phyloP scores from a whole-genome alignment of 495 filamentous ascomycete genomes.

The Xylaria cubensis region DNA sequence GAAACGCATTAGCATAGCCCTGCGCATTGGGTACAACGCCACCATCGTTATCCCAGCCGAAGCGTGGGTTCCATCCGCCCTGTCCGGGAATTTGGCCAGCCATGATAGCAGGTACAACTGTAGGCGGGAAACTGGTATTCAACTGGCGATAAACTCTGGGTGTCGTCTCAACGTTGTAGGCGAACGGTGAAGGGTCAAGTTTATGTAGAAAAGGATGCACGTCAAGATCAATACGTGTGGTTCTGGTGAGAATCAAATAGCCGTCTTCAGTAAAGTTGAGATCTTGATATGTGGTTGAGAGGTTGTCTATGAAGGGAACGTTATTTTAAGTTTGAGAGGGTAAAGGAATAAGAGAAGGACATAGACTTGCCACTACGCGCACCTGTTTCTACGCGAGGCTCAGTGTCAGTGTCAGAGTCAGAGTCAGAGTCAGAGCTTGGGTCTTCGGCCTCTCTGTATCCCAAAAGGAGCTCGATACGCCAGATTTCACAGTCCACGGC shows the following conservation, averaged over 20 bases:
- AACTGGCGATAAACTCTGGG: neutral
- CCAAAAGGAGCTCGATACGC: conserved; percentile 37
- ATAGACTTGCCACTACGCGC: conserved; percentile 11
- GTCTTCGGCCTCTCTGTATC: conserved; percentile 22
- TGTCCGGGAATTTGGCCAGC: conserved; percentile 7
- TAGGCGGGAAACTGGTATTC: neutral
- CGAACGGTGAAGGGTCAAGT: neutral
- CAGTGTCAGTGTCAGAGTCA: conserved; percentile 4
- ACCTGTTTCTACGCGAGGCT: conserved; percentile 2
- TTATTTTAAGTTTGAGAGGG: neutral
- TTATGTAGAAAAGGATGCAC: neutral
- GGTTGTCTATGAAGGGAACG: neutral
- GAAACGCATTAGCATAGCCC: neutral
- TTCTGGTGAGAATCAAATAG: conserved; percentile 6
- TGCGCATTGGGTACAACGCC: neutral
- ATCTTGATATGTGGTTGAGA: neutral
- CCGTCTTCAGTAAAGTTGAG: conserved; percentile 25
- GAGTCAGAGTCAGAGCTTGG: conserved; percentile 5
- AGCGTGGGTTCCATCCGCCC: conserved; percentile 27
- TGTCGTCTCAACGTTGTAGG: neutral
- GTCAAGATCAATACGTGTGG: neutral
- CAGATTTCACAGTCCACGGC: conserved; percentile 33
- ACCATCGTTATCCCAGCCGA: conserved; percentile 17
- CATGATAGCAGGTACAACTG: neutral
- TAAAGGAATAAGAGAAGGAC: neutral